Conservation (phyloP, 192 early-diverging fungal genomes). For the Dissophora globulifera region DNA sequence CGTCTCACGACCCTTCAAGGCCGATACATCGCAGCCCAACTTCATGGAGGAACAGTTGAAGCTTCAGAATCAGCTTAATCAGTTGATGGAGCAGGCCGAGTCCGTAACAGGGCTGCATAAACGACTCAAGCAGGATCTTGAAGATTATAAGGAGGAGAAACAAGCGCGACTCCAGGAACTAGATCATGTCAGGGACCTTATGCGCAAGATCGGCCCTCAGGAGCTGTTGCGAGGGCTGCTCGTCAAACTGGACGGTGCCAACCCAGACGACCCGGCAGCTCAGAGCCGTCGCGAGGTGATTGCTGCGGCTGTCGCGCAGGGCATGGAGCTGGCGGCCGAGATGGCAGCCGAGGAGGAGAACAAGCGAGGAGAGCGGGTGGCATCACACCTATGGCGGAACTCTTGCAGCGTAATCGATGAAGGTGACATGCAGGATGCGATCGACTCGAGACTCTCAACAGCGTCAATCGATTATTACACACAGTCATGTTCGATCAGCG, state of each 20-base stretch:
- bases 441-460: slow-evolving; percentile 33
- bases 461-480: slow-evolving; percentile 50
- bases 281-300: slow-evolving; percentile 31
- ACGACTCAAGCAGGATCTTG: slow-evolving; percentile 42
- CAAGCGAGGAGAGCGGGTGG: slow-evolving; percentile 9
- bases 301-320: slow-evolving; percentile 33
- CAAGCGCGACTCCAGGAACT: slow-evolving; percentile 36
- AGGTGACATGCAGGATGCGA: slow-evolving; percentile 44
- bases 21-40: slow-evolving; percentile 28
- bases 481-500: slow-evolving; percentile 45
- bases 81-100: slow-evolving; percentile 48
- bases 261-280: slow-evolving; percentile 28
- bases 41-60: slow-evolving; percentile 53
- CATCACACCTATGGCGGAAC: slow-evolving; percentile 42
- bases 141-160: slow-evolving; percentile 55
- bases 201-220: slow-evolving; percentile 58
- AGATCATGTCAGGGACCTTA: slow-evolving; percentile 44
- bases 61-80: slow-evolving; percentile 39
- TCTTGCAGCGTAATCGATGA: slow-evolving; percentile 51
- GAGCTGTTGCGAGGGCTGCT: slow-evolving; percentile 57
- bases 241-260: slow-evolving; percentile 35
- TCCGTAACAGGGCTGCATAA: slow-evolving; percentile 50
- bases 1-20: slow-evolving; percentile 43
- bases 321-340: slow-evolving; percentile 47
- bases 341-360: slow-evolving; percentile 26